phyloP scores from a whole-genome alignment of 192 early-diverging fungal species.

The Backusella liffmaniae region DNA sequence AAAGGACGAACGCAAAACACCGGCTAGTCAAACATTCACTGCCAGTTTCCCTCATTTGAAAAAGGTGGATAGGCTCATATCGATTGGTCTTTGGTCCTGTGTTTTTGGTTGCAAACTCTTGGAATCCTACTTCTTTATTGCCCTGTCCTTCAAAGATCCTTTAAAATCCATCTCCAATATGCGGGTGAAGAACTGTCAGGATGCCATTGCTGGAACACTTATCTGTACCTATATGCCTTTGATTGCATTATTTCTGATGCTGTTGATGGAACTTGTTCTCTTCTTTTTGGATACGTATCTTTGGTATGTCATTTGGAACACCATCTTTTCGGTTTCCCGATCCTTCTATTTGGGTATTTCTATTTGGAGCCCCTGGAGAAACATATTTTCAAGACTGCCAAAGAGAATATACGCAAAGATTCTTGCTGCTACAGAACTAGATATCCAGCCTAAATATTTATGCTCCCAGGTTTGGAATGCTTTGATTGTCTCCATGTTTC shows the following conservation, averaged over 20 bases:
- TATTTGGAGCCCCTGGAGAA: conserved; percentile 81
- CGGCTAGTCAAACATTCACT: conserved; percentile 62
- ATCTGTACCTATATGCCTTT: conserved; percentile 68
- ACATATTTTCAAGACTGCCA: conserved; percentile 76
- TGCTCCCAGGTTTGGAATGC: conserved; percentile 87
- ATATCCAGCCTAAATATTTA: conserved; percentile 77
- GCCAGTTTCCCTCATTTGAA: conserved; percentile 71
- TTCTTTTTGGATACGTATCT: conserved; percentile 88
- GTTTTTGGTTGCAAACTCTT: conserved; percentile 77
- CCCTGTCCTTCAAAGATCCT: conserved; percentile 76
- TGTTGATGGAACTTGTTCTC: conserved; percentile 69
- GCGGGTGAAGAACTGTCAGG: conserved; percentile 52
- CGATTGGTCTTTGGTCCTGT: conserved; percentile 68
- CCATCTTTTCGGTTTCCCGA: conserved; percentile 71
- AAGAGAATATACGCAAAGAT: conserved; percentile 80
- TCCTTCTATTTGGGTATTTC: conserved; percentile 79
- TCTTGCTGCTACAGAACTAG: conserved; percentile 61
- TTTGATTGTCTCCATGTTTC: conserved; percentile 79
- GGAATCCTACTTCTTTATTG: conserved; percentile 83
- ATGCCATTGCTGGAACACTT: conserved; percentile 51
- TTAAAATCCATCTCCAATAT: conserved; percentile 54
- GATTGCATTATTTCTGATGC: conserved; percentile 70
- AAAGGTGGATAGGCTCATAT: conserved; percentile 64
- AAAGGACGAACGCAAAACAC: conserved; percentile 38
- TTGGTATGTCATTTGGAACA: conserved; percentile 89